phyloP scores from a whole-genome alignment of 2,329 filamentous ascomycete genomes.

The Davidsoniella eucalypti region DNA sequence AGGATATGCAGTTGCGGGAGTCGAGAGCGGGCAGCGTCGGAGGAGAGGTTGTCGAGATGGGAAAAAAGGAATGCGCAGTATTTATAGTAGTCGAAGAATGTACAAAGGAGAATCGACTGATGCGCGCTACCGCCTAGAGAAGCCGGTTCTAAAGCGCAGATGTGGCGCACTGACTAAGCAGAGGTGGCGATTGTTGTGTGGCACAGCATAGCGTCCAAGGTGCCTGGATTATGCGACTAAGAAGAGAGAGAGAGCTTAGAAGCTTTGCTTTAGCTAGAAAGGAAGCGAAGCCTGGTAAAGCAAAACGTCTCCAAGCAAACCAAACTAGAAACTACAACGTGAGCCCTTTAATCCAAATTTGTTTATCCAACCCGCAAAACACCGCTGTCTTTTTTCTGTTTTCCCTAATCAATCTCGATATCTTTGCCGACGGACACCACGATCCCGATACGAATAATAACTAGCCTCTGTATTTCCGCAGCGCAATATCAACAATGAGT shows the following conservation, averaged over 20 bases:
- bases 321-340: too few species aligned
- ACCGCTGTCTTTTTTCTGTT: not conserved
- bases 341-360: too few species aligned
- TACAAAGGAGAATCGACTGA: slow-evolving; percentile 5
- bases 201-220: too few species aligned
- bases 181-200: not conserved
- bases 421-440: not conserved
- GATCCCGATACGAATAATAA: not conserved
- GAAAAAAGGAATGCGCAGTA: slow-evolving; percentile 6
- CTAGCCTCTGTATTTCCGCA: not conserved
- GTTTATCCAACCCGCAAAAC: too few species aligned
- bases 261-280: too few species aligned
- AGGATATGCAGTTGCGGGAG: too few species aligned
- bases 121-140: too few species aligned
- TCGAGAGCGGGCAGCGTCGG: slow-evolving; percentile 1
- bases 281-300: too few species aligned
- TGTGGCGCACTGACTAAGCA: not conserved
- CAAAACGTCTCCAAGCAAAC: too few species aligned
- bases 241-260: too few species aligned
- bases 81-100: slow-evolving; percentile 16
- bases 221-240: too few species aligned
- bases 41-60: not conserved
- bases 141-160: not conserved
- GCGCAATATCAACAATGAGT: slow-evolving; percentile 40
- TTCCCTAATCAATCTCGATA: not conserved